Evolutionary conservation across 192 early-diverging fungal genomes (phyloP).

Genomic region (Backusella macrospora): DNA sequence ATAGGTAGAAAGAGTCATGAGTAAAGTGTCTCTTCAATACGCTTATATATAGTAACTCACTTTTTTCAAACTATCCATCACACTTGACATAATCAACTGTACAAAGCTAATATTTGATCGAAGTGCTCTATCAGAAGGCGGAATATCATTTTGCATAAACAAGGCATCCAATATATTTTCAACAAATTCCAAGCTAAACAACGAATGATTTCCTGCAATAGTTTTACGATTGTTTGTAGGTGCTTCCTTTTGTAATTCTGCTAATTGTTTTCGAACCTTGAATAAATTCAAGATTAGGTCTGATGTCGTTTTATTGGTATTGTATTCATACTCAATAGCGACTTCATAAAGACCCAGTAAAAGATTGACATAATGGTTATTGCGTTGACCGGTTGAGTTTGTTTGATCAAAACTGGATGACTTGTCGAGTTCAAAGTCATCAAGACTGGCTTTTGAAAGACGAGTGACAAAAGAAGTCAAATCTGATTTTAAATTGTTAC

Average conservation of each 20-base stretch:
- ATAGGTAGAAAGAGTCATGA: background rate
- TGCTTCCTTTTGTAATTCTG: background rate
- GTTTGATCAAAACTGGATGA: conserved; percentile 63
- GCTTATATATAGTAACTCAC: conserved; percentile 16
- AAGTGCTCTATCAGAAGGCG: background rate
- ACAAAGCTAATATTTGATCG: conserved; percentile 50
- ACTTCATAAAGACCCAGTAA: conserved; percentile 65
- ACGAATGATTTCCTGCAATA: background rate
- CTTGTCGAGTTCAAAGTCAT: conserved; percentile 68
- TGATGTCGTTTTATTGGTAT: conserved; percentile 1
- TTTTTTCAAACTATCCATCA: conserved; percentile 38
- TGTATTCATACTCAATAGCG: conserved; percentile 42
- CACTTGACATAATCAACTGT: conserved; percentile 47
- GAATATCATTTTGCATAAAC: background rate
- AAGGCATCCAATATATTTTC: background rate
- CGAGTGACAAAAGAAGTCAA: conserved; percentile 28
- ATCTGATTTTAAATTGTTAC: background rate
- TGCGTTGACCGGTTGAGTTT: conserved; percentile 54
- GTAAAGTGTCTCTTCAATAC: background rate
- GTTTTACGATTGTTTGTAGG: background rate
- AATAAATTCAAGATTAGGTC: conserved; percentile 49
- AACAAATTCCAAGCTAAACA: background rate
- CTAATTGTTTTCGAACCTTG: conserved; percentile 42
- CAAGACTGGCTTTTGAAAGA: conserved; percentile 57
- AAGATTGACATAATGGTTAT: conserved; percentile 53